Conservation (phyloP, 495 filamentous ascomycete species). For the Margaritispora aquatica region DNA sequence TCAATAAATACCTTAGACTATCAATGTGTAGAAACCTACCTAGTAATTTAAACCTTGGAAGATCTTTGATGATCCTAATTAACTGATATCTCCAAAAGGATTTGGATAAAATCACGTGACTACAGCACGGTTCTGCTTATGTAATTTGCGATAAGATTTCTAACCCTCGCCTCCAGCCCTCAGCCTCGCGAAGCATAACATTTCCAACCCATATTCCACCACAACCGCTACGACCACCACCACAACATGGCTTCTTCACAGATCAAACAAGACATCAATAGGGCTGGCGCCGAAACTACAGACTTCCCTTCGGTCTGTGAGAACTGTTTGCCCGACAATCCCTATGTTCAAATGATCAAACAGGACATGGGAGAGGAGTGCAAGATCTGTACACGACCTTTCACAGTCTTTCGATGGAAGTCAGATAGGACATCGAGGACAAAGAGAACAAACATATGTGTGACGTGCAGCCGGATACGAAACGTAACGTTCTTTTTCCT, state of each 20-base stretch:
- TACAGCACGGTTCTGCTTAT: neutral
- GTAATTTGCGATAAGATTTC: neutral
- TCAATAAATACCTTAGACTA: too few species aligned
- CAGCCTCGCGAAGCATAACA: neutral
- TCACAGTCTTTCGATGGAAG: conserved; percentile 93
- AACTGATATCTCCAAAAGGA: too few species aligned
- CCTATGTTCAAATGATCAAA: conserved; percentile 98
- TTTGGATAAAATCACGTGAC: too few species aligned
- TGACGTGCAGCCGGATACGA: conserved; percentile 91
- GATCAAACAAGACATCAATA: conserved; percentile 94
- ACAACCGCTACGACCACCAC: neutral
- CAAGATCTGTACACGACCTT: conserved; percentile 75
- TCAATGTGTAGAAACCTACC: too few species aligned
- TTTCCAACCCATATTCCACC: neutral
- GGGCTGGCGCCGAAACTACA: conserved; percentile 92
- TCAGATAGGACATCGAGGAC: conserved; percentile 79
- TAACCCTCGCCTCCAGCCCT: neutral
- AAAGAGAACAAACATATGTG: conserved; percentile 84
- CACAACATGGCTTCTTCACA: conserved; percentile 47
- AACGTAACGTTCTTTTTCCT: conserved; percentile 53
- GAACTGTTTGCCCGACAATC: conserved; percentile 87
- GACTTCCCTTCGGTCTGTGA: conserved; percentile 67
- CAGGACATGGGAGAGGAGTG: conserved; percentile 65
- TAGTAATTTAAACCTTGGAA: too few species aligned
- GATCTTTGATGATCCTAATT: too few species aligned